These are phyloP conservation scores for Mycena leptocephala DNA, from an alignment of 768 basidiomycete genomes.

Conservation along the genomic window DNA sequence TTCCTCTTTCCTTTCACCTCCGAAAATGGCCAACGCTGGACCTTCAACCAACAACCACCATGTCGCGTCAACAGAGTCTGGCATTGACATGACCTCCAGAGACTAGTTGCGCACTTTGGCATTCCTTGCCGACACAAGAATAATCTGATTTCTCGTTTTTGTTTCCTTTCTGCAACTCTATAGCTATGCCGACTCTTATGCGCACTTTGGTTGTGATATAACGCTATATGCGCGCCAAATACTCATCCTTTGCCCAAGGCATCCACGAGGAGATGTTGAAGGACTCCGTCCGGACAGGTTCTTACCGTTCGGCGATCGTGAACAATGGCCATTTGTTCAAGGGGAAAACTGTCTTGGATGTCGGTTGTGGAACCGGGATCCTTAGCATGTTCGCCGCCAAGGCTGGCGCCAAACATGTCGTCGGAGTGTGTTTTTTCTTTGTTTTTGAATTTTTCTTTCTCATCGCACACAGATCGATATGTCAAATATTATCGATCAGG, in stretches of 20 bases:
- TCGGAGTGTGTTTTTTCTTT: slow-evolving; percentile 75
- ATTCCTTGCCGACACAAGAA: slow-evolving; percentile 40
- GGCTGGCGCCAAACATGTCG: slow-evolving; percentile 94
- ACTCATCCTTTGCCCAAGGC: slow-evolving; percentile 63
- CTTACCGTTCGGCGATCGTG: slow-evolving; percentile 95
- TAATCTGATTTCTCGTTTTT: slow-evolving; percentile 58
- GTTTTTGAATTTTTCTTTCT: slow-evolving; percentile 14
- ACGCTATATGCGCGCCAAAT: neutral
- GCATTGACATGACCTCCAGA: slow-evolving; percentile 86
- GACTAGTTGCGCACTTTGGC: slow-evolving; percentile 82
- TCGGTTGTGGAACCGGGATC: slow-evolving; percentile 98
- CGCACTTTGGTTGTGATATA: slow-evolving; percentile 84
- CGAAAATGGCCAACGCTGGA: slow-evolving; percentile 44
- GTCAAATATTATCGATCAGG: slow-evolving; percentile 99
- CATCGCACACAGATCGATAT: slow-evolving; percentile 87
- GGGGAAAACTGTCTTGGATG: slow-evolving; percentile 97
- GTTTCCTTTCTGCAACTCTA: slow-evolving; percentile 41
- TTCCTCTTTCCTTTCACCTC: slow-evolving; percentile 12
- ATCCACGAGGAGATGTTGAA: slow-evolving; percentile 99
- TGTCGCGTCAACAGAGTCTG: slow-evolving; percentile 24
- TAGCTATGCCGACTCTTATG: slow-evolving; percentile 97
- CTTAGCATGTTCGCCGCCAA: slow-evolving; percentile 98
- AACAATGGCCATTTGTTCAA: slow-evolving; percentile 97
- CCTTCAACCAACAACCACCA: slow-evolving; percentile 44
- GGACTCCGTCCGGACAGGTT: slow-evolving; percentile 94